A percentile compares a stretch with the other conserved stretches of the same genome.
phyloP scores from a whole-genome alignment of 75 land plant genomes.

The Pinus albicaulis region DNA sequence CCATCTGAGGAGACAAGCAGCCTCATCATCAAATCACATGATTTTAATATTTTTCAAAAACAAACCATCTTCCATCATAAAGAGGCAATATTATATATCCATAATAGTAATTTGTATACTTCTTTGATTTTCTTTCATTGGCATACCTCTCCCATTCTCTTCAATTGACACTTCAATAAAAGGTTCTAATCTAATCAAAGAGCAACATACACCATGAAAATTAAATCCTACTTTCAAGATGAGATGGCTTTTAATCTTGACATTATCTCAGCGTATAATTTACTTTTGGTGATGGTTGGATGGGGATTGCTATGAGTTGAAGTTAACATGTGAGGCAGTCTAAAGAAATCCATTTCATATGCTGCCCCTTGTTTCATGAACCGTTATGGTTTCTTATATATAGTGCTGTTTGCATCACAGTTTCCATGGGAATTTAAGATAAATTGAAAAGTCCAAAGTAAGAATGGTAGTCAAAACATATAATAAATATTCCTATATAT shows the following conservation, averaged over 20 bases:
- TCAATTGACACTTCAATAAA: neutral
- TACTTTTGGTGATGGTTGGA: neutral
- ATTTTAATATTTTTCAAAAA: no score
- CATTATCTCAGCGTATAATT: neutral
- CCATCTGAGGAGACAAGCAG: constrained; percentile 55
- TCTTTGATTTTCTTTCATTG: neutral
- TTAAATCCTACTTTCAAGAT: neutral
- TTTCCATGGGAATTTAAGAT: no score
- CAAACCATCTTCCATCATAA: neutral
- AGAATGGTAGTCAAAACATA: no score
- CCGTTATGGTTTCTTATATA: no score
- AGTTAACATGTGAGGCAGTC: neutral
- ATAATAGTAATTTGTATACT: neutral
- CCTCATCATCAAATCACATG: no score
- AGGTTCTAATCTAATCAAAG: neutral
- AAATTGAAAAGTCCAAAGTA: no score
- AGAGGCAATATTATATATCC: neutral
- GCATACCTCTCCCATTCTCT: neutral
- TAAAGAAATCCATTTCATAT: no score
- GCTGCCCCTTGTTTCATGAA: no score
- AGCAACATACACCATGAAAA: neutral
- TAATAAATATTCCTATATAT: no score
- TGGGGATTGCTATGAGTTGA: neutral
- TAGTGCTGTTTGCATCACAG: no score
- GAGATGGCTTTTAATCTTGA: neutral